phyloP scores from a whole-genome alignment of 225 moss, liverwort and hornwort genomes.

The Bryum argenteum region DNA sequence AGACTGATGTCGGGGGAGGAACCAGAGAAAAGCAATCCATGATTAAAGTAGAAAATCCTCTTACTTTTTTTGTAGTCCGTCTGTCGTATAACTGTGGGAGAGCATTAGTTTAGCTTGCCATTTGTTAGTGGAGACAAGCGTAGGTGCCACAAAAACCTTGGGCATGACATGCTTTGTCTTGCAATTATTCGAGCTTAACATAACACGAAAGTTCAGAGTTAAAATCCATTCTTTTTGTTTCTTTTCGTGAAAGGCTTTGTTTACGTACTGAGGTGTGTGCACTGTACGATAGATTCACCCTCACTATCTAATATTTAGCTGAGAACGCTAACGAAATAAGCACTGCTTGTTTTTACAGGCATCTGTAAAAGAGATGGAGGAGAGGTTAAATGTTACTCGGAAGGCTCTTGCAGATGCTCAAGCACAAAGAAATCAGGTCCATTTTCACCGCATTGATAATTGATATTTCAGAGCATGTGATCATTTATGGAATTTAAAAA shows the following conservation, averaged over 20 bases:
- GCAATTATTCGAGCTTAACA: conserved; percentile 2
- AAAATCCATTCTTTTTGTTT: conserved; percentile 1
- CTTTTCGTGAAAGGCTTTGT: not conserved
- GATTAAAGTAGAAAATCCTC: conserved; percentile 7
- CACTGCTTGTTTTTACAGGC: conserved; percentile 46
- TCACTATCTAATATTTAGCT: not conserved
- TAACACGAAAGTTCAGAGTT: conserved; percentile 2
- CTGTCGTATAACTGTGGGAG: conserved; percentile 3
- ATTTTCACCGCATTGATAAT: conserved; percentile 7
- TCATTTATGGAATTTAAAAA: conserved; percentile 8
- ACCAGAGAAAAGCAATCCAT: conserved; percentile 4
- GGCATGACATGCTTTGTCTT: not conserved
- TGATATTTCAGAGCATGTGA: conserved; percentile 20
- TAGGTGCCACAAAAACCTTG: conserved; percentile 1
- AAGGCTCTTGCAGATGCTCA: conserved; percentile 66
- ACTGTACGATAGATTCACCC: not conserved
- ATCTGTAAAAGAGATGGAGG: conserved; percentile 54
- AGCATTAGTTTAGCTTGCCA: conserved; percentile 16
- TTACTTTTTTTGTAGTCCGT: conserved; percentile 1
- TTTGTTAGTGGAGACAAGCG: conserved; percentile 6
- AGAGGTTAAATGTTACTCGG: conserved; percentile 54
- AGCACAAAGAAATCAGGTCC: conserved; percentile 56
- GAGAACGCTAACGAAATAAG: conserved; percentile 7
- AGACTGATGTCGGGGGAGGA: not conserved
- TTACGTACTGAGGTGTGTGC: conserved; percentile 2